phyloP scores from a whole-genome alignment of 331 rosid species.

The Telfairia occidentalis region DNA sequence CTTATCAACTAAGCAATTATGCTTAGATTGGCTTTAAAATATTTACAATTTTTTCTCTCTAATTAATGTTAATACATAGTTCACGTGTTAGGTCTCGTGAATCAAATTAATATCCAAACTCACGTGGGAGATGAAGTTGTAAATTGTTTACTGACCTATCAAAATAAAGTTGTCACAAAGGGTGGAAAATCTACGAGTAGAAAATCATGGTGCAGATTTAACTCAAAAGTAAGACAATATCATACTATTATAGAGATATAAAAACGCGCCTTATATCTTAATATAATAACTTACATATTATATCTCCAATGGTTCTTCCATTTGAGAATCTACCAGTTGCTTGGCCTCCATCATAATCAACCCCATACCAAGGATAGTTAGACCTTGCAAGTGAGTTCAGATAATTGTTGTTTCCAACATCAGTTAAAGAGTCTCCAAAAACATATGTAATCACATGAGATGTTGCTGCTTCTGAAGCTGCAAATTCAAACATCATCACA shows the following conservation, averaged over 20 bases:
- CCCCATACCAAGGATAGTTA: slow-evolving; percentile 75
- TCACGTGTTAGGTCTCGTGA: no score
- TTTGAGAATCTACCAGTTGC: slow-evolving; percentile 80
- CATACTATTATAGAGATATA: neutral
- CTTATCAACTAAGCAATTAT: no score
- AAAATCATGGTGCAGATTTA: no score
- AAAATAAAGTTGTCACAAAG: no score
- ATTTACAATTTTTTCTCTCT: no score
- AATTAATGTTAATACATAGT: no score
- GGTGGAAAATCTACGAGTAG: no score
- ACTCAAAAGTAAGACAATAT: no score
- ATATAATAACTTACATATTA: slow-evolving; percentile 61
- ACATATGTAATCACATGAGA: slow-evolving; percentile 27
- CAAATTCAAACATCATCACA: slow-evolving; percentile 10
- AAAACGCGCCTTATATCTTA: no score
- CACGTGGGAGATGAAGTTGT: no score
- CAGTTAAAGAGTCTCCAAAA: slow-evolving; percentile 76
- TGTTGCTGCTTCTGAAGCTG: slow-evolving; percentile 18
- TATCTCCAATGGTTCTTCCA: slow-evolving; percentile 83
- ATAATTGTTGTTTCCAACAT: slow-evolving; percentile 77
- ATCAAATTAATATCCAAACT: neutral
- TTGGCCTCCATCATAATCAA: slow-evolving; percentile 58
- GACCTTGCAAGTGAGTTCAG: slow-evolving; percentile 64
- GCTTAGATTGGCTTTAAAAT: no score
- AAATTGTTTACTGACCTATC: no score